Base-by-base conservation (phyloP, 805 yeast species). In the Saturnispora galanensis region DNA sequence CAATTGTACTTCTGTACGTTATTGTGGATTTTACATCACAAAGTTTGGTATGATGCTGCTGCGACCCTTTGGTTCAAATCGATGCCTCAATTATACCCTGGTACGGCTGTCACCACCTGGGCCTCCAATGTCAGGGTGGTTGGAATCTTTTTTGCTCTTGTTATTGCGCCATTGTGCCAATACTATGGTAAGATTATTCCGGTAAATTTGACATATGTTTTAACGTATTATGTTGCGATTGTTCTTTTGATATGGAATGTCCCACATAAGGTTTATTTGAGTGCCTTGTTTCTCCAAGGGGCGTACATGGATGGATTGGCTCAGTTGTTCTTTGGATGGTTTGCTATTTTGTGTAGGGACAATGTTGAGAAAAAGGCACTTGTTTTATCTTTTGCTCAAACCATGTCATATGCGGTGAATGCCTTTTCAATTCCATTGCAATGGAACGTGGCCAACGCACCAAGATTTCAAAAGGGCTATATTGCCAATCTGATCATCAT, bases 151-250 rank as follows among this genome's bases (percentile, higher is more conserved):
- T 43, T 44, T 17, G 51, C 58, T 3, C 43, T 54, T 9, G 37
- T 67, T 2, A 56, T 64, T 29, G 57, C 69, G 12, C 59, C 69
- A 34, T 47, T 71, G 32, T 73, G 77, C 3, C 63, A 70, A 55
- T 57, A 69, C 4, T 54, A 69, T 37, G 50, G 60, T 42, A 49
- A 56, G 47, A 9, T 50, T 28, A 9, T 51, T 9, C 44, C 49
- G 5, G 46, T 44, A 5, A 34, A 37, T 7, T 1, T 41, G 3
- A 50, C 47, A 1, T 31, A 45, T 29, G 8, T 31, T 12, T 28
- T 38, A 1, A 50, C 51, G 6, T 50, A 47, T 26, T 52, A 37
- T 36, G 33, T 51, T 1, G 42, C 49, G 12, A 48, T 50, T 39
- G 17, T 48, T 18, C 35, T 53, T 10, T 39, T 50, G 17, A 35